A percentile compares a stretch with the other conserved stretches of the same genome.
Evolutionary conservation across 495 filamentous ascomycete genomes (phyloP).

Genomic region (Aspergillus affinis): DNA sequence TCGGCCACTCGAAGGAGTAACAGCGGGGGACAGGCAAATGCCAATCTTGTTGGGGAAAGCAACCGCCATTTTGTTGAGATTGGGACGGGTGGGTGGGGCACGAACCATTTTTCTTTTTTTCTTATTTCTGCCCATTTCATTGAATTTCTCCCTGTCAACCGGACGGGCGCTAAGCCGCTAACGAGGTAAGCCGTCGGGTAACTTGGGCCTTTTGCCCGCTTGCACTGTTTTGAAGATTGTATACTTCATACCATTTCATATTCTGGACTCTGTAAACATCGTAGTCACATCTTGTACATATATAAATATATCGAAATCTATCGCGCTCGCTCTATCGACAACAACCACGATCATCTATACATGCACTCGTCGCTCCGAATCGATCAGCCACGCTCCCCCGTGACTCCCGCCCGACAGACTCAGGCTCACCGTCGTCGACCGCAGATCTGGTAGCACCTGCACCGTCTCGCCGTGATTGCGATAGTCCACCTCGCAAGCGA

Average conservation of each 20-base stretch:
- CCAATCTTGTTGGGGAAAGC: neutral
- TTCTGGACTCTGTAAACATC: too few relatives aligned
- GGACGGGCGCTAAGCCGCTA: too few relatives aligned
- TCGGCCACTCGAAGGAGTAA: too few relatives aligned
- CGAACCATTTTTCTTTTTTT: neutral
- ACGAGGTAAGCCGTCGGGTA: too few relatives aligned
- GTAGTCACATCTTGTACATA: too few relatives aligned
- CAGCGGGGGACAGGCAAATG: neutral
- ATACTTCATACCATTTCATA: too few relatives aligned
- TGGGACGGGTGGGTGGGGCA: too few relatives aligned
- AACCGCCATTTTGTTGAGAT: neutral
- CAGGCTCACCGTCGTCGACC: constrained; percentile 72
- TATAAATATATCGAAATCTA: too few relatives aligned
- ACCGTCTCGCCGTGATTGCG: constrained; percentile 74
- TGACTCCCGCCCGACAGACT: constrained; percentile 58
- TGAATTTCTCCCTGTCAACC: too few relatives aligned
- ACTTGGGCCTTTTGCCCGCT: too few relatives aligned
- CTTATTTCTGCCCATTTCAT: neutral
- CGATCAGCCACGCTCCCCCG: constrained; percentile 62
- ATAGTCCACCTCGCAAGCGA: constrained; percentile 77
- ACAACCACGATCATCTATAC: neutral
- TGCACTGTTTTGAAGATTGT: too few relatives aligned
- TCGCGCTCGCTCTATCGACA: too few relatives aligned
- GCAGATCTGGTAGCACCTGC: constrained; percentile 71
- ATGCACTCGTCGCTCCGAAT: constrained; percentile 43